A percentile compares a stretch with the other conserved stretches of the same genome.
Evolutionary conservation across 371 early-diverging fungal species (phyloP).

Genomic region (Rhizopus stolonifer): DNA sequence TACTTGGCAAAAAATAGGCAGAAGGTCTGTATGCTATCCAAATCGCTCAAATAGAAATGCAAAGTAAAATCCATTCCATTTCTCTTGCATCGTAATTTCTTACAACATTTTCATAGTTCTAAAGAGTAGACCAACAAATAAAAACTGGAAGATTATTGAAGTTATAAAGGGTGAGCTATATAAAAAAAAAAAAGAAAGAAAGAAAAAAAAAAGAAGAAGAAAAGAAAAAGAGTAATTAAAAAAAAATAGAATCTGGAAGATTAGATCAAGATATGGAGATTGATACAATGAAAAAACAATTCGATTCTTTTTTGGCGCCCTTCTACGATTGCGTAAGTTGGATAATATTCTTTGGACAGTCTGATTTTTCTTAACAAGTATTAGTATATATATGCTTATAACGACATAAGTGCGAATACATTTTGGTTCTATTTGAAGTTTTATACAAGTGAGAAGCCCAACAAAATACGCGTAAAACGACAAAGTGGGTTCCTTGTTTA

Average conservation of each 20-base stretch:
- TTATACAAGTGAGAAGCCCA: constrained; percentile 31
- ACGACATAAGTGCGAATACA: constrained; percentile 24
- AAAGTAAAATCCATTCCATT: constrained; percentile 19
- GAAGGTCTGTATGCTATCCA: constrained; percentile 40
- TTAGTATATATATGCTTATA: constrained; percentile 40
- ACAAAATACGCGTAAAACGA: constrained; percentile 4
- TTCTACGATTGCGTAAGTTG: constrained; percentile 14
- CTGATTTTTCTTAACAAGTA: background rate
- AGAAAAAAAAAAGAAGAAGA: no score
- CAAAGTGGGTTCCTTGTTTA: constrained; percentile 42
- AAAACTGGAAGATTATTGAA: constrained; percentile 36
- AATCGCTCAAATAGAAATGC: constrained; percentile 43
- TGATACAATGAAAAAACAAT: background rate
- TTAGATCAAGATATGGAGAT: background rate
- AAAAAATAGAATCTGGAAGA: constrained; percentile 18
- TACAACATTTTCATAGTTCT: background rate
- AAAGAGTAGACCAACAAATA: constrained; percentile 23
- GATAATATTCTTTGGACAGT: background rate
- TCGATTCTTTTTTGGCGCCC: constrained; percentile 3
- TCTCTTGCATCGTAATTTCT: no score
- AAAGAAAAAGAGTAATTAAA: background rate
- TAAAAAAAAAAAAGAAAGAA: no score
- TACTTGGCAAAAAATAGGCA: constrained; percentile 8
- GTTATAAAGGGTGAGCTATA: background rate
- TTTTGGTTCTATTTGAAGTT: constrained; percentile 53